Percentiles rank a stretch among this genome's conserved stretches.
Conservation (phyloP, 768 basidiomycete genomes). For the Boletus rubescentipes region DNA sequence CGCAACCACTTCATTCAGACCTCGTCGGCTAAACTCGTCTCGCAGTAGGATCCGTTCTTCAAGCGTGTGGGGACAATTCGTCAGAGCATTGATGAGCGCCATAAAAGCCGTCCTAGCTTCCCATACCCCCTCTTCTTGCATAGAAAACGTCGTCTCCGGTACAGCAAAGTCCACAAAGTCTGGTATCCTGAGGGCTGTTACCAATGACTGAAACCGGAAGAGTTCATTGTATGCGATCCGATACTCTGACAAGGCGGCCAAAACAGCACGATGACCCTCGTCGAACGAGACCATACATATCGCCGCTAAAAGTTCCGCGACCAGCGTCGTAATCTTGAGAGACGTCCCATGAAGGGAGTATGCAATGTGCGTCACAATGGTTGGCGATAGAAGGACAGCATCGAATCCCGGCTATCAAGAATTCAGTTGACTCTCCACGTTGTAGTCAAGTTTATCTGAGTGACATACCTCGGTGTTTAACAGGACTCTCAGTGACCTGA, state of each 20-base stretch:
- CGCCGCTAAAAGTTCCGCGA: slow-evolving; percentile 79
- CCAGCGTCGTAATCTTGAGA: slow-evolving; percentile 64
- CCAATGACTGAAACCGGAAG: slow-evolving; percentile 78
- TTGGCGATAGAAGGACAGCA: slow-evolving; percentile 60
- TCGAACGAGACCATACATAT: slow-evolving; percentile 71
- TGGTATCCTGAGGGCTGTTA: slow-evolving; percentile 58
- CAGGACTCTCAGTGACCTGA: slow-evolving; percentile 79
- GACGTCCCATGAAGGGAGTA: slow-evolving; percentile 68
- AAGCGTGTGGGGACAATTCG: slow-evolving; percentile 62
- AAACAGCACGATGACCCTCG: slow-evolving; percentile 72
- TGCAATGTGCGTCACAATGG: slow-evolving; percentile 67
- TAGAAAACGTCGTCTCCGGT: slow-evolving; percentile 36
- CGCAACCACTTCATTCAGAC: slow-evolving; percentile 79
- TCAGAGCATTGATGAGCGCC: slow-evolving; percentile 77
- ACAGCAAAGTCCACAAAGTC: slow-evolving; percentile 40
- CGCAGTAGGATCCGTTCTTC: slow-evolving; percentile 78
- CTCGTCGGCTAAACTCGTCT: slow-evolving; percentile 80
- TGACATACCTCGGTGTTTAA: slow-evolving; percentile 75
- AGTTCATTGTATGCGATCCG: slow-evolving; percentile 65
- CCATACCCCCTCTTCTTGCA: slow-evolving; percentile 73
- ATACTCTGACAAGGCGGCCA: slow-evolving; percentile 80
- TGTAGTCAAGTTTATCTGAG: background rate
- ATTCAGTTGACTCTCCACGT: background rate
- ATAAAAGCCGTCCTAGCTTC: slow-evolving; percentile 76
- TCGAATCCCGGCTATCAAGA: slow-evolving; percentile 66